Evolutionary conservation across 2,329 filamentous ascomycete species (phyloP), one percentile per base, ranked within the genome.

Genomic region (Leptographium flavum): DNA sequence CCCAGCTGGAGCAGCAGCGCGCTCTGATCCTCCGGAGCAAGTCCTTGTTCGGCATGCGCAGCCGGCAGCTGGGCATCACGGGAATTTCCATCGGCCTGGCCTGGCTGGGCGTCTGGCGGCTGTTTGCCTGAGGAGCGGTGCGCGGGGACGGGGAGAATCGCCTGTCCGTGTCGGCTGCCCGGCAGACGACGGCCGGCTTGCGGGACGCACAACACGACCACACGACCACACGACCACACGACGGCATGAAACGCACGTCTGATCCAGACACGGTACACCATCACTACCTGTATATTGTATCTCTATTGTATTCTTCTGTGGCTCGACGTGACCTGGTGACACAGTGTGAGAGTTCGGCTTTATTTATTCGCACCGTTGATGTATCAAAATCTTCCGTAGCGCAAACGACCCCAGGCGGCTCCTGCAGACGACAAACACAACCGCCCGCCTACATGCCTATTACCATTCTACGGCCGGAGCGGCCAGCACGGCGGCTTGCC

Each of bases 1-100:
- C 69, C 42, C 83, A 88, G 60, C 73, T 92, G 27, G 71, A 78
- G 54, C 68, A 71, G 54, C 80, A 85, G 58, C 70, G 73, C 49
- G 67, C 70, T n/a, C 62, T 66, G 48, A 85, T 88, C 50, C 63
- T 86, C 47, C 69, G 74, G 57, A 83, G 81, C 63, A 74, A 76
- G 39, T 81, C 80, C 23, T 71, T 76, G 54, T 80, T 87, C 56
- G 82, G 83, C 49, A 80, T 87, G 71, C 73, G 74, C 50, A 82
- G 79, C 53, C 73, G 84, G 48, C 74, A 73, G 54, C 54, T 77
- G 32, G 83, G 81, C 39, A 81, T 88, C 50, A 68, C 75, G 4
- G 68, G 70, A 25, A 80, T 86, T 47, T 85, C 83, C 5, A 63
- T 82, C 10, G 73, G 74, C 5, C 64, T 88, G 42, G 73, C 77